These are phyloP conservation scores for Jatropha curcas DNA, from an alignment of 345 rosid species.

Conservation along the genomic window DNA sequence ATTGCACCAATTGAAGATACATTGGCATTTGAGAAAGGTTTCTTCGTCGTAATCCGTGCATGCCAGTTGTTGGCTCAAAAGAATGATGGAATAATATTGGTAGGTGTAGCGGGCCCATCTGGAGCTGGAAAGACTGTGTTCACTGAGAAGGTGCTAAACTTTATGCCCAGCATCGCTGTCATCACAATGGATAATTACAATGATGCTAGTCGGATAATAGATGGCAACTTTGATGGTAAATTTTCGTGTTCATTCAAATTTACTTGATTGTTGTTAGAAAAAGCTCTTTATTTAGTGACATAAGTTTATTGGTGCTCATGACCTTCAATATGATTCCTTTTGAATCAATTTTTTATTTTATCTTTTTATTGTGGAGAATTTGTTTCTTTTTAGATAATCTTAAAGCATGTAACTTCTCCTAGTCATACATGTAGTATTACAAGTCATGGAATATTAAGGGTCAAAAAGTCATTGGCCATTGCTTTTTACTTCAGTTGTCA, in stretches of 20 bases:
- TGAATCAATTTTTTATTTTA: background rate
- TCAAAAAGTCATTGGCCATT: background rate
- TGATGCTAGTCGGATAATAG: constrained; percentile 81
- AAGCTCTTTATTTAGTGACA: background rate
- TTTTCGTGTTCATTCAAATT: constrained; percentile 10
- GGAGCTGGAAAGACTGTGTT: constrained; percentile 98
- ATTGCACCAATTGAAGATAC: constrained; percentile 74
- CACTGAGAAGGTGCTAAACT: constrained; percentile 86
- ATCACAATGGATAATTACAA: constrained; percentile 93
- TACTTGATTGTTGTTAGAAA: background rate
- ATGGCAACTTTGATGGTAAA: constrained; percentile 97
- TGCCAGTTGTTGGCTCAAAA: constrained; percentile 89
- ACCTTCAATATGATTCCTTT: background rate
- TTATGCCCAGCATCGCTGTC: constrained; percentile 94
- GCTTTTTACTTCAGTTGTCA: background rate
- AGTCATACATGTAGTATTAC: background rate
- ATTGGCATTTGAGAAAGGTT: constrained; percentile 90
- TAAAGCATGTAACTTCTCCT: background rate
- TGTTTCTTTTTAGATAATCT: background rate
- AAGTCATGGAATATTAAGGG: background rate
- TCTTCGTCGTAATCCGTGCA: constrained; percentile 85
- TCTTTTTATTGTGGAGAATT: background rate
- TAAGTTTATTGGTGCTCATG: background rate
- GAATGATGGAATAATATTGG: constrained; percentile 84
- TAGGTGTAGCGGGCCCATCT: constrained; percentile 97